A percentile compares a stretch with the other conserved stretches of the same genome.
Evolutionary conservation across 352 stramenopile species (phyloP).

Genomic region (Globisporangium middletonii): DNA sequence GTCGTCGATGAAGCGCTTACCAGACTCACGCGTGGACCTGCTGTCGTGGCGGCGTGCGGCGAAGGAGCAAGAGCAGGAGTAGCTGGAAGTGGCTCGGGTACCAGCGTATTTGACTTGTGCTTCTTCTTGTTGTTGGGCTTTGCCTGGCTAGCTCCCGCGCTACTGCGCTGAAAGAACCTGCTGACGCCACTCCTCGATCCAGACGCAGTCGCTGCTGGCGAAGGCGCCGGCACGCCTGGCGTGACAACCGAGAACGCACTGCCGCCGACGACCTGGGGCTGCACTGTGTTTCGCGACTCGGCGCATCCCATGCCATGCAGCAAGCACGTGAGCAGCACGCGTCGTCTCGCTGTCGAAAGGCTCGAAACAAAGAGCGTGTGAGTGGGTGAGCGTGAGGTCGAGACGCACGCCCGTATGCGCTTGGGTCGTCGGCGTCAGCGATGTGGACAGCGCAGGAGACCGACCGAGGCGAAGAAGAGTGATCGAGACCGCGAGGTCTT

Average conservation of each 20-base stretch:
- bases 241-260: constrained; percentile 21
- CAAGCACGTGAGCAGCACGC: background rate
- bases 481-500: too few species aligned
- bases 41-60: background rate
- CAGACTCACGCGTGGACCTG: background rate
- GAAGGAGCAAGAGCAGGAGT: too few species aligned
- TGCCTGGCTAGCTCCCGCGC: background rate
- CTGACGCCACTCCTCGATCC: background rate
- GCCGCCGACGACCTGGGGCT: constrained; percentile 18
- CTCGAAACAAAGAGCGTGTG: background rate
- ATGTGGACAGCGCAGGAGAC: background rate
- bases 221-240: background rate
- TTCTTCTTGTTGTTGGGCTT: constrained; percentile 12
- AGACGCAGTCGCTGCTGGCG: background rate
- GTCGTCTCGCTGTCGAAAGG: background rate
- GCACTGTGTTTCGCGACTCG: constrained; percentile 42
- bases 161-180: constrained; percentile 8
- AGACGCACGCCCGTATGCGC: too few species aligned
- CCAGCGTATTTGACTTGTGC: constrained; percentile 31
- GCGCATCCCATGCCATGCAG: constrained; percentile 31
- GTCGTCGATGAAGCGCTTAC: background rate
- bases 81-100: constrained; percentile 23
- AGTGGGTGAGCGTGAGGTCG: background rate
- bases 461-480: background rate
- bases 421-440: too few species aligned